Conservation (phyloP, 257 asterid genomes). For the Rehmannia glutinosa region DNA sequence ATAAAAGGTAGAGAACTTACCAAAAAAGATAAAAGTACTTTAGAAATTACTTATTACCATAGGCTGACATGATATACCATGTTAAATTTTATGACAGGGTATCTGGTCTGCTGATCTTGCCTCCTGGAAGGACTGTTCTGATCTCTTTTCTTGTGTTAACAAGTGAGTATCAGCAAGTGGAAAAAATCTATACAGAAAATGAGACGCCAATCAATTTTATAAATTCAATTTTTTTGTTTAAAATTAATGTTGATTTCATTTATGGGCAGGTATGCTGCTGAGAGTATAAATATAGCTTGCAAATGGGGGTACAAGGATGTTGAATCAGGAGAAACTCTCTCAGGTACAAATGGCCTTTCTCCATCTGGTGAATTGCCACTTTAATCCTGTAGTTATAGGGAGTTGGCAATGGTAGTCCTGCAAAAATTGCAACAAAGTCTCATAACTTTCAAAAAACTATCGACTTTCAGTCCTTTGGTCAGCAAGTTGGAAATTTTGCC, state of each 20-base stretch:
- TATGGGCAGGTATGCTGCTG: constrained; percentile 59
- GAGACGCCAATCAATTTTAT: not conserved
- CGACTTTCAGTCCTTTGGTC: too few species aligned
- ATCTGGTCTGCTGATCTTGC: constrained; percentile 70
- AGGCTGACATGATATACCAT: not conserved
- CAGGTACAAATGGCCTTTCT: constrained; percentile 39
- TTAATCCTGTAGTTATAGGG: too few species aligned
- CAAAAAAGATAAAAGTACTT: too few species aligned
- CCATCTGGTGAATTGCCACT: too few species aligned
- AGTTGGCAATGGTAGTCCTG: too few species aligned
- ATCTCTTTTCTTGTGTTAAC: constrained; percentile 53
- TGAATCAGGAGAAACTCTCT: constrained; percentile 67
- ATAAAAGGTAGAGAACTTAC: too few species aligned
- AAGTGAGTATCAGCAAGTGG: constrained; percentile 41
- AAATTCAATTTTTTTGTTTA: too few species aligned
- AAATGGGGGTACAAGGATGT: constrained; percentile 88
- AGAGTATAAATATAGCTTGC: constrained; percentile 79
- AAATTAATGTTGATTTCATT: not conserved
- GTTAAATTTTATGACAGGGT: constrained; percentile 40
- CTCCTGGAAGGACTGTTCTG: constrained; percentile 69
- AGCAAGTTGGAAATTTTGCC: too few species aligned
- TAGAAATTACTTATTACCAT: not conserved
- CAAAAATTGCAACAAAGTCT: too few species aligned
- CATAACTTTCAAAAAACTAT: too few species aligned
- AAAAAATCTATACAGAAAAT: not conserved